Conservation (phyloP, 495 filamentous ascomycete species). For the Lasiosphaeriaceae sp. region DNA sequence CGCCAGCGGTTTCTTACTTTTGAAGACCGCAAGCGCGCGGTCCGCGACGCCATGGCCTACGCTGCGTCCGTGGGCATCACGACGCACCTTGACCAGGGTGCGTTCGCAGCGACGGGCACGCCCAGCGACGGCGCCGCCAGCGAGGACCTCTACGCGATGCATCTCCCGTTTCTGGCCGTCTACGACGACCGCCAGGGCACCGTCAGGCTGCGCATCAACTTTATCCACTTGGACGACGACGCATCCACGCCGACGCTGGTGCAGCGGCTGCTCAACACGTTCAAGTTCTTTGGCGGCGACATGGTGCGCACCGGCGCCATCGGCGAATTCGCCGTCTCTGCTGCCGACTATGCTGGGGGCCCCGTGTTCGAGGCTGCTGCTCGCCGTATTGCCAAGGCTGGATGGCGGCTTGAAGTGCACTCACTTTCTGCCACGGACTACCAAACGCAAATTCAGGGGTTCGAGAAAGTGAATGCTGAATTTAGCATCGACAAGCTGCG, state of each 20-base stretch:
- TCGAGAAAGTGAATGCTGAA: conserved; percentile 15
- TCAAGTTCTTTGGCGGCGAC: conserved; percentile 25
- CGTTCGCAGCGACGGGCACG: conserved; percentile 17
- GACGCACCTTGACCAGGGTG: conserved; percentile 29
- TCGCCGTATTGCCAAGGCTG: conserved; percentile 15
- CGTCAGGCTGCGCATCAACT: conserved; percentile 26
- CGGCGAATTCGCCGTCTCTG: conserved; percentile 20
- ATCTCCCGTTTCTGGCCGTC: conserved; percentile 21
- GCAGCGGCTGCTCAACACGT: conserved; percentile 23
- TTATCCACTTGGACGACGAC: conserved; percentile 19
- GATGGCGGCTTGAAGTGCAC: conserved; percentile 29
- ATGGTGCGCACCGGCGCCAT: conserved; percentile 28
- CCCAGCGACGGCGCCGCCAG: conserved; percentile 20
- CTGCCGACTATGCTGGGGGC: conserved; percentile 17
- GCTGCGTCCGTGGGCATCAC: conserved; percentile 23
- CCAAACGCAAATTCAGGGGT: conserved; percentile 18
- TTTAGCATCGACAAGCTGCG: conserved; percentile 12
- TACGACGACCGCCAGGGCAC: conserved; percentile 11
- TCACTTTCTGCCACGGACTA: conserved; percentile 17
- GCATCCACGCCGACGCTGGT: conserved; percentile 5
- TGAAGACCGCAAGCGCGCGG: conserved; percentile 13
- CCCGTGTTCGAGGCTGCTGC: conserved; percentile 20
- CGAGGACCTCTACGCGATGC: conserved; percentile 23
- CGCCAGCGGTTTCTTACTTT: conserved; percentile 14
- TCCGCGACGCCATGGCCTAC: conserved; percentile 24